Conservation (phyloP, 148 eudicot species). For the Rhododendron griersonianum region DNA sequence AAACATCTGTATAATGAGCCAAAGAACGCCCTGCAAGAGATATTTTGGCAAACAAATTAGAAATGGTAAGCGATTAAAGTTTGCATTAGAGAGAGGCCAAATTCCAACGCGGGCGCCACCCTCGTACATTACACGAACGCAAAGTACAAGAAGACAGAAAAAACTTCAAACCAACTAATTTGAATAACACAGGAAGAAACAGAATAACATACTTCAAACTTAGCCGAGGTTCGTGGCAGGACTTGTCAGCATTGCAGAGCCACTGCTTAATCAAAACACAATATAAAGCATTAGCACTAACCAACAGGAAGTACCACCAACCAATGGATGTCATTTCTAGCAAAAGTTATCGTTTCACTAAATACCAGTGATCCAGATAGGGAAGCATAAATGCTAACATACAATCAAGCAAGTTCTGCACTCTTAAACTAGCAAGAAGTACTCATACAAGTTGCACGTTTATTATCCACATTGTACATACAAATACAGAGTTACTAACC, state of each 20-base stretch:
- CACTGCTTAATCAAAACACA: slow-evolving; percentile 50
- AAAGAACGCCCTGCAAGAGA: slow-evolving; percentile 79
- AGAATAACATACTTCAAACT: slow-evolving; percentile 72
- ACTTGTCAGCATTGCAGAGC: slow-evolving; percentile 98
- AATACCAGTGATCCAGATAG: not conserved
- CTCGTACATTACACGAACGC: not conserved
- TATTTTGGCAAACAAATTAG: not conserved
- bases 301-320: not conserved
- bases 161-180: not conserved
- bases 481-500: not conserved
- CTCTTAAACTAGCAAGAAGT: not conserved
- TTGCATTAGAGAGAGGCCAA: not conserved
- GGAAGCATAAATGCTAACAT: not conserved
- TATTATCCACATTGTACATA: not conserved
- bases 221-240: slow-evolving; percentile 87
- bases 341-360: not conserved
- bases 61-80: not conserved
- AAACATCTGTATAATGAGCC: slow-evolving; percentile 76
- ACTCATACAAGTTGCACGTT: not conserved
- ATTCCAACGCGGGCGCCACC: not conserved
- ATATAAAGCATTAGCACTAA: slow-evolving; percentile 12
- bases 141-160: not conserved
- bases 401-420: not conserved
- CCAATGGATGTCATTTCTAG: not conserved
- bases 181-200: slow-evolving; percentile 2